A percentile compares a stretch with the other conserved stretches of the same genome.
Evolutionary conservation across 805 yeast genomes (phyloP).

Genomic region (Torulaspora indica): DNA sequence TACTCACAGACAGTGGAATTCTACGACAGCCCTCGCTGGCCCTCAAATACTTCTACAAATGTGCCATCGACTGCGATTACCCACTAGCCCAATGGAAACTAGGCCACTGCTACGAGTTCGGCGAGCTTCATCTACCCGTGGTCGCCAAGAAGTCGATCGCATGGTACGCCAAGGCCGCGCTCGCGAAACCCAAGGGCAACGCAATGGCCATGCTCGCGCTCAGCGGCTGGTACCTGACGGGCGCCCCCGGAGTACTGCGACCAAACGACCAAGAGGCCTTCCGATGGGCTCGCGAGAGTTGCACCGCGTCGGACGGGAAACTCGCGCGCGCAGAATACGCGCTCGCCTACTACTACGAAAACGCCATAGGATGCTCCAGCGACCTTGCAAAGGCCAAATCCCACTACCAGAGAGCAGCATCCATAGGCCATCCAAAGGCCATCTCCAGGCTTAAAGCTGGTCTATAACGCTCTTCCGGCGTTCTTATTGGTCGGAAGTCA

Average conservation of each 20-base stretch:
- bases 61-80: slow-evolving; percentile 54
- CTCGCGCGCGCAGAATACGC: slow-evolving; percentile 63
- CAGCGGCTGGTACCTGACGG: slow-evolving; percentile 75
- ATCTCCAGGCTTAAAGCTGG: slow-evolving; percentile 10
- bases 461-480: background rate
- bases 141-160: slow-evolving; percentile 59
- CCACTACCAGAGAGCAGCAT: slow-evolving; percentile 57
- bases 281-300: slow-evolving; percentile 59
- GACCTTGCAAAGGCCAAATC: slow-evolving; percentile 43
- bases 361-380: slow-evolving; percentile 53
- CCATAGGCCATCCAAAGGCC: slow-evolving; percentile 58
- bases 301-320: slow-evolving; percentile 46
- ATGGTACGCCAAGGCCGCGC: slow-evolving; percentile 69
- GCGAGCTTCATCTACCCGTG: slow-evolving; percentile 48
- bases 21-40: slow-evolving; percentile 40
- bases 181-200: slow-evolving; percentile 45
- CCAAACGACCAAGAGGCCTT: slow-evolving; percentile 62
- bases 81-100: slow-evolving; percentile 64
- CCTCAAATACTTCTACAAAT: slow-evolving; percentile 49
- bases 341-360: slow-evolving; percentile 61
- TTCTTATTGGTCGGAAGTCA: slow-evolving; percentile 7
- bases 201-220: slow-evolving; percentile 66
- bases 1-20: slow-evolving; percentile 15
- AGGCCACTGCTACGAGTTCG: slow-evolving; percentile 71
- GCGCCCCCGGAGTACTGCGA: slow-evolving; percentile 49